These are phyloP conservation scores for Diaporthe australafricana DNA, from an alignment of 2,329 filamentous ascomycete genomes.

Conservation along the genomic window DNA sequence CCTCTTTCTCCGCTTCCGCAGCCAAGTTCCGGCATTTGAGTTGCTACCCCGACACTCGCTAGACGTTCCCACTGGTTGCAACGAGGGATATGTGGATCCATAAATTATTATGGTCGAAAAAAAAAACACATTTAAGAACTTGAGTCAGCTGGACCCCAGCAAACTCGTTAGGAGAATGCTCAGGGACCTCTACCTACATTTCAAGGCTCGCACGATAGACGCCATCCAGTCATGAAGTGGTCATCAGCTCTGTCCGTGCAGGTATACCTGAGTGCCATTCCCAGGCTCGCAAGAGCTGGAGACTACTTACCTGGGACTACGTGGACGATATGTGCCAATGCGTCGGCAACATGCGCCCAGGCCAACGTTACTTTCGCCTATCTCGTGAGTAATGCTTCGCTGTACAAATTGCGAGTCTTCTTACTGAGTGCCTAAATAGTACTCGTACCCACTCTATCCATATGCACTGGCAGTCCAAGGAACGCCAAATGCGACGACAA, in stretches of 20 bases:
- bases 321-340: constrained; percentile 18
- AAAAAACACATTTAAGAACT: neutral
- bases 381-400: neutral
- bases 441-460: constrained; percentile 22
- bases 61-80: neutral
- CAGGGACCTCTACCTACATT: neutral
- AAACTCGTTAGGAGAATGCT: no score
- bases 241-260: neutral
- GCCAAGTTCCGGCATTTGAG: neutral
- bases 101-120: no score
- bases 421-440: neutral
- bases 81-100: neutral
- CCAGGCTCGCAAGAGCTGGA: neutral
- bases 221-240: neutral
- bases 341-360: constrained; percentile 13
- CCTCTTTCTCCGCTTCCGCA: neutral
- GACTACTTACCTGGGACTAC: neutral
- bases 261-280: neutral
- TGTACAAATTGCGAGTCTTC: neutral
- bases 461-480: constrained; percentile 7
- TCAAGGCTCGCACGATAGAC: neutral
- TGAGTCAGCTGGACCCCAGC: neutral
- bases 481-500: constrained; percentile 5
- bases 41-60: neutral
- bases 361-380: constrained; percentile 21